These are phyloP conservation scores for Evansstolkia leycettana DNA, from an alignment of 495 filamentous ascomycete species.

Conservation along the genomic window DNA sequence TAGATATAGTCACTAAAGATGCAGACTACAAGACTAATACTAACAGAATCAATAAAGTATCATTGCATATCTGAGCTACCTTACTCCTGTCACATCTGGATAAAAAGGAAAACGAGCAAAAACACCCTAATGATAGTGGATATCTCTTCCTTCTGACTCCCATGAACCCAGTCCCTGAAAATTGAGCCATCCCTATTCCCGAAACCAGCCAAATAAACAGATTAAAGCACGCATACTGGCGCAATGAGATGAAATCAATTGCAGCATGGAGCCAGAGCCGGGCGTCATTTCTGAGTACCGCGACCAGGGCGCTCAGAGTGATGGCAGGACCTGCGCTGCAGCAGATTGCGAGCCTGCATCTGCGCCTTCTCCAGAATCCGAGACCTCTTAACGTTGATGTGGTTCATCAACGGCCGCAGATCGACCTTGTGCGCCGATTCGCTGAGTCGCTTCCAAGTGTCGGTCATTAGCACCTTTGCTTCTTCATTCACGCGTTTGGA, in stretches of 20 bases:
- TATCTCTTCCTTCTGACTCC: too few species aligned
- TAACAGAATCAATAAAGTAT: background rate
- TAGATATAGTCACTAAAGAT: too few species aligned
- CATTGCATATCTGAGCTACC: background rate
- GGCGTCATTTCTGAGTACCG: background rate
- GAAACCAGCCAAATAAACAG: too few species aligned
- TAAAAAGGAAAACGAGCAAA: too few species aligned
- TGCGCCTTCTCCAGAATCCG: constrained; percentile 27
- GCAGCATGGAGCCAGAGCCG: background rate
- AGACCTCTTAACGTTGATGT: constrained; percentile 17
- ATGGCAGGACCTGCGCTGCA: constrained; percentile 11
- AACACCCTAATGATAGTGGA: too few species aligned
- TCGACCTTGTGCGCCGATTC: constrained; percentile 15
- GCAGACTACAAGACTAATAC: too few species aligned
- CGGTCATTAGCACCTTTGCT: constrained; percentile 16
- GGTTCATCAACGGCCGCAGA: constrained; percentile 16
- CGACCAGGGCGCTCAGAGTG: constrained; percentile 1
- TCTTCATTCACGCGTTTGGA: constrained; percentile 18
- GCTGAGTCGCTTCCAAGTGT: constrained; percentile 19
- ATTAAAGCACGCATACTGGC: too few species aligned
- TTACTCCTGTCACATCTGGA: background rate
- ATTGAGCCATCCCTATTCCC: too few species aligned
- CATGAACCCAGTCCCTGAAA: background rate
- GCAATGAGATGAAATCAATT: background rate
- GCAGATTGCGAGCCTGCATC: constrained; percentile 21